A percentile compares a stretch with the other conserved stretches of the same genome.
Conservation (phyloP, 768 basidiomycete species). For the Pulveroboletus sp. region DNA sequence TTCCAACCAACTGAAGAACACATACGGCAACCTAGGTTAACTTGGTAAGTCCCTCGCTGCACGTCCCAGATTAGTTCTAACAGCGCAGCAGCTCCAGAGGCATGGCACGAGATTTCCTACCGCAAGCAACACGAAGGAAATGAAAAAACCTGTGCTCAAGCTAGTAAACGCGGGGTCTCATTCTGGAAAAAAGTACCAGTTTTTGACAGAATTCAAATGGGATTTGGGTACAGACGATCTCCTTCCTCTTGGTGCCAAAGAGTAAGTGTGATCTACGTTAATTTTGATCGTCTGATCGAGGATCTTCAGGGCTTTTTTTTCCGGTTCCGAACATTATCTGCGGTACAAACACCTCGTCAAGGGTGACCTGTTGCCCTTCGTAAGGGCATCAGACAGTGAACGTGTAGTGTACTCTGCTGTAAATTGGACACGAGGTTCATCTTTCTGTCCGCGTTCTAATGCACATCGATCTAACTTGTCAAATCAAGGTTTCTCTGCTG, state of each 20-base stretch:
- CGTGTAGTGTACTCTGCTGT: constrained; percentile 64
- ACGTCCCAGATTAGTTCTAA: constrained; percentile 1
- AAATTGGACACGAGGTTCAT: constrained; percentile 63
- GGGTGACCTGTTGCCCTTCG: constrained; percentile 45
- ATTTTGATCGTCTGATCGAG: neutral
- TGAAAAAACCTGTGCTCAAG: constrained; percentile 47
- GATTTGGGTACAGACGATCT: constrained; percentile 53
- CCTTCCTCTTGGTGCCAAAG: constrained; percentile 60
- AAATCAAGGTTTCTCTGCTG: constrained; percentile 53
- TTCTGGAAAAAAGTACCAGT: constrained; percentile 45
- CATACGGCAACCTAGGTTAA: constrained; percentile 18
- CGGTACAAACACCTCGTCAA: constrained; percentile 52
- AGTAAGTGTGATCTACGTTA: constrained; percentile 39
- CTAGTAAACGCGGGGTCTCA: constrained; percentile 45
- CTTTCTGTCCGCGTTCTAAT: neutral
- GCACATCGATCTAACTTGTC: neutral
- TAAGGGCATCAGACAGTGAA: constrained; percentile 44
- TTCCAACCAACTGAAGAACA: neutral
- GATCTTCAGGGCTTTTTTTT: constrained; percentile 39
- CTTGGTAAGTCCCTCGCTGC: constrained; percentile 18
- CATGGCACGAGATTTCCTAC: constrained; percentile 82
- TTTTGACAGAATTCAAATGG: constrained; percentile 56
- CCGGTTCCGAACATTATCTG: constrained; percentile 47
- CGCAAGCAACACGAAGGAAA: constrained; percentile 36
- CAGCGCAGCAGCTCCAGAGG: constrained; percentile 55